Percentiles rank a stretch among this genome's conserved stretches.
Evolutionary conservation across 2,329 filamentous ascomycete genomes (phyloP).

Genomic region (Fusarium pseudonygamai): DNA sequence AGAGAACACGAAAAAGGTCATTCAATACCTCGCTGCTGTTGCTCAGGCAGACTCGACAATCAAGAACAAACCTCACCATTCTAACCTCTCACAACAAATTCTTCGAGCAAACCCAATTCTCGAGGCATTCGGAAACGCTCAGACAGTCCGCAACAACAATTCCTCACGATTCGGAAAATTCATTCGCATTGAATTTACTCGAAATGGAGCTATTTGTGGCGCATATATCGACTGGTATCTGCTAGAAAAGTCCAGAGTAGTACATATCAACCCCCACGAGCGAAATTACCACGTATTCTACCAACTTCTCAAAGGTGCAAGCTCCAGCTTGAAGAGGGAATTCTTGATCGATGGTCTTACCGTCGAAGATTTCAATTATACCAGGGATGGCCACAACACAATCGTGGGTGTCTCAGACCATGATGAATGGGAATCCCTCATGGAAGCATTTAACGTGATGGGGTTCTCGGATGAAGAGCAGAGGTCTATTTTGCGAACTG

Average conservation of each 20-base stretch:
- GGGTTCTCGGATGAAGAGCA: constrained; percentile 90
- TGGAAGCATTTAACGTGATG: constrained; percentile 96
- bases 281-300: constrained; percentile 99
- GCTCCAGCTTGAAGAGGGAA: constrained; percentile 75
- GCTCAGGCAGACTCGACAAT: constrained; percentile 81
- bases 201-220: constrained; percentile 88
- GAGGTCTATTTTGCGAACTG: constrained; percentile 80
- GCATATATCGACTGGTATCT: constrained; percentile 99
- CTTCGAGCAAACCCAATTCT: constrained; percentile 95
- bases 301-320: constrained; percentile 88
- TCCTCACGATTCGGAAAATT: constrained; percentile 99
- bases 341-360: constrained; percentile 79
- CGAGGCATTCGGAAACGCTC: constrained; percentile 97
- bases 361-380: constrained; percentile 91
- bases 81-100: constrained; percentile 95
- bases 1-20: constrained; percentile 99
- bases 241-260: constrained; percentile 96
- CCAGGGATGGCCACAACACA: constrained; percentile 87
- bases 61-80: constrained; percentile 70
- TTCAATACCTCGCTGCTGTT: constrained; percentile 96
- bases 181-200: constrained; percentile 94
- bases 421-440: constrained; percentile 87
- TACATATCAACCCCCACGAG: constrained; percentile 86
- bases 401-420: constrained; percentile 90
- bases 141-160: constrained; percentile 98